Evolutionary conservation across 1,284 basidiomycete genomes (phyloP), one percentile per base, ranked within the genome.

Genomic region (Trametes versicolor): DNA sequence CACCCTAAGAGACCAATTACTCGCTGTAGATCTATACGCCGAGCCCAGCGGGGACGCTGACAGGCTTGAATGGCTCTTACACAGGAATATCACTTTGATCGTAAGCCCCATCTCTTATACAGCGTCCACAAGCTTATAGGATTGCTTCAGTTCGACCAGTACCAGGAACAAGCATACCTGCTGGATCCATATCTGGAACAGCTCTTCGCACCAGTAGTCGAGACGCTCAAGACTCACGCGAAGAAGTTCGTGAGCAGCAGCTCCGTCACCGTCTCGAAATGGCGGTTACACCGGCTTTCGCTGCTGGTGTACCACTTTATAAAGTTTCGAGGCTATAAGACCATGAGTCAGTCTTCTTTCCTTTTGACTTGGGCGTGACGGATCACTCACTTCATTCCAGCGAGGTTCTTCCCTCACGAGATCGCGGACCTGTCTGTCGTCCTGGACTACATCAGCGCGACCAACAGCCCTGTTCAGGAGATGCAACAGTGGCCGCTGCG

Each of bases 151-250:
- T 86, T 99, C 47, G 87, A 90, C 75, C 87, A 90, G 75, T 99
- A 98, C 74, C 96, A 98, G 75, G 97, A 99, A 65, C 94, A 97
- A 73, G 85, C 96, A 2, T 95, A 97, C 73, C 86, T 99, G 0
- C 85, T 99, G n/a, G 98, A 99, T 76, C 96, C 97, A n/a, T 91
- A 88, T 72, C 85, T 99, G n/a, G 93, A 96, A 72, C 75, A 81
- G 19, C 89, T 99, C 64, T 87, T 99, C 13, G 78, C 82, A 2
- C 96, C 97, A 0, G 87, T 94, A 3, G 89, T 95, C 53, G 83
- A 87, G 34, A 76, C 77, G n/a, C 77, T 98, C 48, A 89, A 89
- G 72, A 70, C 70, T 10, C 85, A 88, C 70, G 86, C 90, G n/a
- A 84, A 81, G 69, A 69, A 74, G 13, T 79, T 84, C 48, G 77